A percentile compares a stretch with the other conserved stretches of the same genome.
These are phyloP conservation scores for Penicillium sp. DNA, from an alignment of 2,329 filamentous ascomycete genomes.

Conservation along the genomic window DNA sequence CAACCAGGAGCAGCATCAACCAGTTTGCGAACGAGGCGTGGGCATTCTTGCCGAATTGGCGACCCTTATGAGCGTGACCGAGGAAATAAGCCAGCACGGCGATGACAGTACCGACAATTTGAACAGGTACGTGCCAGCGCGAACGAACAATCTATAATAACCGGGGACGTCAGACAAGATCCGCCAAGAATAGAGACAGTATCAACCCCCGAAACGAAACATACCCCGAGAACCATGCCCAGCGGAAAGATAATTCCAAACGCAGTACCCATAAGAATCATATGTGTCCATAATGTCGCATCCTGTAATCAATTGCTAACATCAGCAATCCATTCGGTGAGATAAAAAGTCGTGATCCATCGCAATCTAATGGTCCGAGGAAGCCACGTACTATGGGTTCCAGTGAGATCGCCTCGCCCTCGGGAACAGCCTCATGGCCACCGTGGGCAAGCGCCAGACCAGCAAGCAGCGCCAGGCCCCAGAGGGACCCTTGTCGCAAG, in stretches of 20 bases:
- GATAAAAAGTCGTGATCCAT: background rate
- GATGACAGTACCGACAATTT: constrained; percentile 73
- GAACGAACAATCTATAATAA: constrained; percentile 74
- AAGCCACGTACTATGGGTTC: constrained; percentile 70
- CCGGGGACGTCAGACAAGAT: background rate
- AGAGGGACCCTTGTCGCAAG: constrained; percentile 28
- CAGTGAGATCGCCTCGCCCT: constrained; percentile 69
- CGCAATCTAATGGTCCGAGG: background rate
- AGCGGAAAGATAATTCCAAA: constrained; percentile 92
- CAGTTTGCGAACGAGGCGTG: constrained; percentile 80
- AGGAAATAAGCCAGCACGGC: constrained; percentile 86
- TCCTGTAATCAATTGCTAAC: constrained; percentile 55
- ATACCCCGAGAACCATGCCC: constrained; percentile 91
- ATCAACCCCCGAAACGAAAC: constrained; percentile 33
- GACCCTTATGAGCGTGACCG: constrained; percentile 85
- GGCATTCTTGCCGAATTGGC: constrained; percentile 80
- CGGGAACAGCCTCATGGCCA: constrained; percentile 63
- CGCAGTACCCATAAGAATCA: constrained; percentile 80
- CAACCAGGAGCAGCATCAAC: constrained; percentile 76
- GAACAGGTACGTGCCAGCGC: constrained; percentile 91
- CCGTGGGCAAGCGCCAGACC: constrained; percentile 52
- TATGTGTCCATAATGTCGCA: constrained; percentile 88
- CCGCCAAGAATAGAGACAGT: background rate
- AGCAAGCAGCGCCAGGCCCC: constrained; percentile 33
- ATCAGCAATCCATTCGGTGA: background rate